Evolutionary conservation across 2,329 filamentous ascomycete species (phyloP).

Genomic region (Diaporthe velutina): DNA sequence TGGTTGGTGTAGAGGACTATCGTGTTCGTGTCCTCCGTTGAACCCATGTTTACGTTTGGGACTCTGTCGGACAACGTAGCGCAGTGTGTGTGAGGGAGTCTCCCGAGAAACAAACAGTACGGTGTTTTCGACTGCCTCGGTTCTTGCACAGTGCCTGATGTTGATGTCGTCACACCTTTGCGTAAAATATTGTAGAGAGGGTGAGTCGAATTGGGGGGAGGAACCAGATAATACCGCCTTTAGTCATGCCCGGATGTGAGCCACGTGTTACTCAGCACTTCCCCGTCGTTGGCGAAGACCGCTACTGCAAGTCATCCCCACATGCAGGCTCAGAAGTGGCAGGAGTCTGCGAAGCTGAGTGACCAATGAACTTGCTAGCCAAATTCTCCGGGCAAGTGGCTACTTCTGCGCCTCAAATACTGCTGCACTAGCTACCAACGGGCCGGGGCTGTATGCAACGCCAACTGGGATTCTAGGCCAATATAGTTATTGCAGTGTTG

Average conservation of each 20-base stretch:
- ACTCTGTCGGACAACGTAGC: neutral
- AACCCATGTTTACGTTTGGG: slow-evolving; percentile 39
- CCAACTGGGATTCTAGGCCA: neutral
- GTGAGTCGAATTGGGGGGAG: neutral
- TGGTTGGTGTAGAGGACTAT: slow-evolving; percentile 80
- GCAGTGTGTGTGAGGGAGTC: neutral
- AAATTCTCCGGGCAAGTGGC: neutral
- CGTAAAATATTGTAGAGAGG: neutral
- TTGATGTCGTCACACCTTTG: neutral
- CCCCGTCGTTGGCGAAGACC: neutral
- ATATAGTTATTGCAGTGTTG: neutral
- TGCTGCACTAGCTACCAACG: slow-evolving; percentile 4
- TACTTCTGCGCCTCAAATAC: neutral
- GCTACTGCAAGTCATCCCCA: slow-evolving; percentile 26
- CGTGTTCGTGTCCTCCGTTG: slow-evolving; percentile 55
- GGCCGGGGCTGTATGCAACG: slow-evolving; percentile 1
- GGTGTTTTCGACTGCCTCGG: neutral
- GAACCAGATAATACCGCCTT: neutral
- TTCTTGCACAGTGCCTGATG: neutral
- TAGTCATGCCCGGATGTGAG: neutral
- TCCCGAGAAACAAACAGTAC: neutral
- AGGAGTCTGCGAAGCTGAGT: slow-evolving; percentile 30
- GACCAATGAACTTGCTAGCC: neutral
- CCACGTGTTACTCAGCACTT: slow-evolving; percentile 24
- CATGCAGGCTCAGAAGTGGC: neutral